Evolutionary conservation across 257 asterid species (phyloP).

Genomic region (Datura wrightii): DNA sequence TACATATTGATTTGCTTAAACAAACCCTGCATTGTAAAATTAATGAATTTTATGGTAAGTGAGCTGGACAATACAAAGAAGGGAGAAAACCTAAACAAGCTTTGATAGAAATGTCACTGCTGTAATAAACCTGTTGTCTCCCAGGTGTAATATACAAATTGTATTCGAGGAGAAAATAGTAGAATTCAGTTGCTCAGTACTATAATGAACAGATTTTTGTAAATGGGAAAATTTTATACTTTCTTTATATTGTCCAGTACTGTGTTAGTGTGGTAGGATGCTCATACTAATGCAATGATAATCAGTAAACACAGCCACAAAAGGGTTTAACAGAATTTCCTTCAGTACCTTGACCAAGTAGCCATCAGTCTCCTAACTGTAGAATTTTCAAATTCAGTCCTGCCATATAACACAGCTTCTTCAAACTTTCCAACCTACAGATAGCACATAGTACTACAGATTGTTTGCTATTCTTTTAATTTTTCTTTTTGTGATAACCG

Average conservation of each 20-base stretch:
- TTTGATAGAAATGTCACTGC: neutral
- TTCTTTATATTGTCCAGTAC: neutral
- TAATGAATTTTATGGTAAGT: neutral
- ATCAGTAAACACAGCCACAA: neutral
- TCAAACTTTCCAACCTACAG: conserved; percentile 68
- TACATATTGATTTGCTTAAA: neutral
- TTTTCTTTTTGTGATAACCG: too few species aligned
- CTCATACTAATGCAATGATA: neutral
- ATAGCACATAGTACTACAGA: neutral
- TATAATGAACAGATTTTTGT: neutral
- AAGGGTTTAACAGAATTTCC: neutral
- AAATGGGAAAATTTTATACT: neutral
- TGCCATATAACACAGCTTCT: conserved; percentile 75
- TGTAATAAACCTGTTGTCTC: neutral
- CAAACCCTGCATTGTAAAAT: neutral
- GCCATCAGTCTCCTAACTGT: conserved; percentile 55
- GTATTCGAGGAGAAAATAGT: neutral
- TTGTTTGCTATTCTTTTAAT: neutral
- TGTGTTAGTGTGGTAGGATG: neutral
- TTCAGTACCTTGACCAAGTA: conserved; percentile 68
- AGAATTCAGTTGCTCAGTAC: neutral
- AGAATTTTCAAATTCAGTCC: conserved; percentile 72
- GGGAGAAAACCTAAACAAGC: neutral
- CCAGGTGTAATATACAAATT: neutral
- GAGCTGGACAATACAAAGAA: neutral